Conservation (phyloP, 164 flowering plant species). For the Stephania cephalantha region DNA sequence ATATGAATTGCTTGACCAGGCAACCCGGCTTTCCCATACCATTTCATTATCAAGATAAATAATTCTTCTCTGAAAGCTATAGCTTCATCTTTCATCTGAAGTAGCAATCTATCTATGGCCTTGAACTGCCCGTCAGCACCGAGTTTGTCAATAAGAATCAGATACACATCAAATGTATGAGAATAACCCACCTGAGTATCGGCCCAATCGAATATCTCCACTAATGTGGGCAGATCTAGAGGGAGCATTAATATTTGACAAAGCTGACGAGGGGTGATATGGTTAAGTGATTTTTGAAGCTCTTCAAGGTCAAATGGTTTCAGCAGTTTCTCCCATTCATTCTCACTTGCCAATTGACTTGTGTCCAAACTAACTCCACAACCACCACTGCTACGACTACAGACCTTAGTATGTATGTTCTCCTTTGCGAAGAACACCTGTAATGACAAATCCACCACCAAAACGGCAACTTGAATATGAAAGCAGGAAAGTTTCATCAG, state of each 20-base stretch:
- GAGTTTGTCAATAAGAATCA: conserved; percentile 60
- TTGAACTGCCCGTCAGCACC: conserved; percentile 56
- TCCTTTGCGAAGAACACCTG: conserved; percentile 5
- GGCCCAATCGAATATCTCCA: conserved; percentile 65
- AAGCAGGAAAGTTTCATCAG: not conserved
- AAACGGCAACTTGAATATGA: not conserved
- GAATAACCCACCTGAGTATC: conserved; percentile 60
- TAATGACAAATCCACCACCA: conserved; percentile 2
- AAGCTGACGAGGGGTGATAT: conserved; percentile 62
- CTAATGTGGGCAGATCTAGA: conserved; percentile 58
- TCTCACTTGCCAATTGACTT: conserved; percentile 30
- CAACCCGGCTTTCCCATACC: conserved; percentile 64
- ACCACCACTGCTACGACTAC: not conserved
- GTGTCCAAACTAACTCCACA: conserved; percentile 1
- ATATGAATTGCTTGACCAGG: conserved; percentile 79
- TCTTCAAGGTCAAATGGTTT: conserved; percentile 74
- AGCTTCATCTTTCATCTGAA: conserved; percentile 79
- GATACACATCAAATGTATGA: conserved; percentile 69
- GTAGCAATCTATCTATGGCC: conserved; percentile 47
- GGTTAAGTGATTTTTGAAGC: conserved; percentile 49
- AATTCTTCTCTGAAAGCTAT: conserved; percentile 59
- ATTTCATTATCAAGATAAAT: conserved; percentile 69
- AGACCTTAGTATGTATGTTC: not conserved
- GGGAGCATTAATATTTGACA: conserved; percentile 70
- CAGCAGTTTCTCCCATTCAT: conserved; percentile 76